Conservation (phyloP, 345 rosid species). For the Populus nigra region DNA sequence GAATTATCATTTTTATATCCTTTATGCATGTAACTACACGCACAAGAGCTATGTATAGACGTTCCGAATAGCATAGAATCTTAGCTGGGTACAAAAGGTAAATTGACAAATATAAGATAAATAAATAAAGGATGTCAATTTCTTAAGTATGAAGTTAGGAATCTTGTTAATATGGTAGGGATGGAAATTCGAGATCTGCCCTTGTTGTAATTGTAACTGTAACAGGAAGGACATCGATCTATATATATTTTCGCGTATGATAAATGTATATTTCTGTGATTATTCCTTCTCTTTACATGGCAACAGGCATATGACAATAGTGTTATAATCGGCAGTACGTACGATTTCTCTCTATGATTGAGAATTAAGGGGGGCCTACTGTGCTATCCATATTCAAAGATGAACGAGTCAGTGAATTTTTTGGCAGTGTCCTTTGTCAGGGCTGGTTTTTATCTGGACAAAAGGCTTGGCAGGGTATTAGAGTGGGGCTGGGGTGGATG, state of each 20-base stretch:
- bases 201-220: too few relatives aligned
- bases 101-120: not conserved
- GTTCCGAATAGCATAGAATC: not conserved
- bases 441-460: not conserved
- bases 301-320: not conserved
- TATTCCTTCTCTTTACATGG: not conserved
- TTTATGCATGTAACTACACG: too few relatives aligned
- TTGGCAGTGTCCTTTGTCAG: not conserved
- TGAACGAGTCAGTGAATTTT: constrained; percentile 6
- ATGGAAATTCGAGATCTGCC: not conserved
- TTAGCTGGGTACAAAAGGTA: too few relatives aligned
- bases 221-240: too few relatives aligned
- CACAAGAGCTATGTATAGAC: too few relatives aligned
- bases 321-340: not conserved
- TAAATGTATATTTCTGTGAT: not conserved
- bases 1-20: too few relatives aligned
- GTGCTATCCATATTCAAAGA: constrained; percentile 14
- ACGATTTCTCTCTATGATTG: constrained; percentile 6
- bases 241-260: not conserved
- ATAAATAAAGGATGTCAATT: not conserved
- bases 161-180: not conserved
- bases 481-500: constrained; percentile 10
- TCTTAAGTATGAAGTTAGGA: not conserved
- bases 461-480: constrained; percentile 1
- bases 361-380: constrained; percentile 3